These are phyloP conservation scores for Epicoccum nigrum DNA, from an alignment of 2,329 filamentous ascomycete genomes.

Conservation along the genomic window DNA sequence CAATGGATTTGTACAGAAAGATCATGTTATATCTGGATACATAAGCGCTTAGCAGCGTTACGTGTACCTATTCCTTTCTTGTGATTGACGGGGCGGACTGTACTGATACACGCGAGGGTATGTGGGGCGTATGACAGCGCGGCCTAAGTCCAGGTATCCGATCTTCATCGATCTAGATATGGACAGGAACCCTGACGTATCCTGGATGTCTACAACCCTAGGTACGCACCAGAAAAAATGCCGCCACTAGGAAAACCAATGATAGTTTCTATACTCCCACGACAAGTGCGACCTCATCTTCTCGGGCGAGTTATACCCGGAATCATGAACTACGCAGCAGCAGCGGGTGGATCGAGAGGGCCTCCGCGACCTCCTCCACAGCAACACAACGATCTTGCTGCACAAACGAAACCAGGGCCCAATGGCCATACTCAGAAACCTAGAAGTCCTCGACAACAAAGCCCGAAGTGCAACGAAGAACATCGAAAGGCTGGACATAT, in stretches of 20 bases:
- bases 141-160: no score
- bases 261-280: neutral
- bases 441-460: conserved; percentile 4
- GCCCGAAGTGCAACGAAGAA: conserved; percentile 18
- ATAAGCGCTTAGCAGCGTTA: no score
- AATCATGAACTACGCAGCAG: conserved; percentile 28
- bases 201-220: no score
- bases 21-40: no score
- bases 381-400: neutral
- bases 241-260: conserved; percentile 4
- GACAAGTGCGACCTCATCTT: neutral
- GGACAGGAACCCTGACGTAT: no score
- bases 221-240: neutral
- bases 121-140: no score
- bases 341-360: conserved; percentile 17
- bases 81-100: no score
- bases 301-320: conserved; percentile 13
- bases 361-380: conserved; percentile 3
- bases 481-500: conserved; percentile 4
- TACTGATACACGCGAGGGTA: no score
- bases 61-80: no score
- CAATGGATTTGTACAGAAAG: no score
- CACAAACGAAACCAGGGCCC: conserved; percentile 2
- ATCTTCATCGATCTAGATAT: no score
- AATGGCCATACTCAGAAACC: neutral